Evolutionary conservation across 148 eudicot genomes (phyloP), one percentile per base, ranked within the genome.

Genomic region (Fagopyrum tataricum): DNA sequence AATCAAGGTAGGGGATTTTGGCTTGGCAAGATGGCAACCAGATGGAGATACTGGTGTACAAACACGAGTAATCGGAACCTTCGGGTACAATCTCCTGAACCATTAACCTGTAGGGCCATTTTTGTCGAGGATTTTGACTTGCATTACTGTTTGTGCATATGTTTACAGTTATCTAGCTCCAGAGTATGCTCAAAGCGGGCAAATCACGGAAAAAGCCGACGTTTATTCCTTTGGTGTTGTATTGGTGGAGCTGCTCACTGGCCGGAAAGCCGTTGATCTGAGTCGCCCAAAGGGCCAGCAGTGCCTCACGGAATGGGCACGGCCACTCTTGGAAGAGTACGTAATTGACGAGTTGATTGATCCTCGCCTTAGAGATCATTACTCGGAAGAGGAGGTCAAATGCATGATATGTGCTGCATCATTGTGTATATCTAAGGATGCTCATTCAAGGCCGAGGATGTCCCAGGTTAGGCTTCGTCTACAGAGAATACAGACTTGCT

Each of bases 1-100:
- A n/a, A 8, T 44, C 62, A 48, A 93, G 98, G 98, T 93, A 51
- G 98, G 98, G 69, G 98, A 93, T 78, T 93, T 93, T 84, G 98
- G 98, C 72, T 78, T 93, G 48, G 98, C 98, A 37, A 85, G 96
- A 82, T 90, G 96, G 87, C 98, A 90, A 74, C 87, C 92, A 58
- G 90, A 90, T 74, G 96, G 96, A 75, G 91, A 82, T 64, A 49
- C 83, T 73, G 88, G 90, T 37, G 88, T 80, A 12, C 88, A 89
- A 78, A 93, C 96, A 17, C 85, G 98, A 75, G 82, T 93, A 59
- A 90, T 93, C 48, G 98, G 98, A 68, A 90, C 98, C 52, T 90
- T 93, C 64, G 98, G 98, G 92, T 91, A 88, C 78, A 64, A 10
- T 10, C 9, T 20, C 31, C 67, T 59, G 24, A 20, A 15, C 24